Base-by-base conservation (phyloP, 2,329 filamentous ascomycete species). In the Trichoderma pleuroti region DNA sequence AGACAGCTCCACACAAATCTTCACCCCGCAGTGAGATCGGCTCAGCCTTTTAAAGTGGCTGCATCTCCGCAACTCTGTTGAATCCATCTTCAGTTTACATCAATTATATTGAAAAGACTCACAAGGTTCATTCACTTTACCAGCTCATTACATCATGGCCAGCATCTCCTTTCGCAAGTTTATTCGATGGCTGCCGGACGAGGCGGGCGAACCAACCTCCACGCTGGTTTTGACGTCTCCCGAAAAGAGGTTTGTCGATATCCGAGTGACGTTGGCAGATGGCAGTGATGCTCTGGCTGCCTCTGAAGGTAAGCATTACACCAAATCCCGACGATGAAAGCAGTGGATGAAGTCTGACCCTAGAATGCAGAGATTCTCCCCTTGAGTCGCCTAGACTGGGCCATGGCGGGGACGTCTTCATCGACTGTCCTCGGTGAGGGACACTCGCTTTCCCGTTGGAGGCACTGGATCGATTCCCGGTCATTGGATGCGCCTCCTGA, bases 141-240 rank as follows among this genome's bases (percentile, higher is more conserved):
- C 36, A 7, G 36, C 36, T 42, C 36, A n/a, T 18, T 10, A n/a
- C 10, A 72, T n/a, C 12, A 84, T 84, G 82, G 80, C 77, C 24
- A 84, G 81, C 74, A 87, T 91, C 54, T 91, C 89, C 0, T 77
- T 85, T 65, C 85, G 90, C 59, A 81, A 86, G 62, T 87, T 84
- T 73, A 90, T 91, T 74, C 85, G 85, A 72, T 90, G 88, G 86
- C 80, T 86, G 4, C 85, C 86, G 0, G 83, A 82, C 0, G 76
- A 80, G 18, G 77, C 84, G n/a, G 79, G 79, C 64, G 90, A 92
- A 77, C 87, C 87, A 18, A 92, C 90, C 0, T 86, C 84, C 2
- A 92, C 90, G 0, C 76, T 91, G 5, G 90, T 92, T 14, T 80
- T 92, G 59, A 92, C 90, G 0, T 88, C 88, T 3, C 86, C 87